Evolutionary conservation across 2,329 filamentous ascomycete genomes (phyloP), one percentile per base, ranked within the genome.

Genomic region (Sarocladium brachiariae): DNA sequence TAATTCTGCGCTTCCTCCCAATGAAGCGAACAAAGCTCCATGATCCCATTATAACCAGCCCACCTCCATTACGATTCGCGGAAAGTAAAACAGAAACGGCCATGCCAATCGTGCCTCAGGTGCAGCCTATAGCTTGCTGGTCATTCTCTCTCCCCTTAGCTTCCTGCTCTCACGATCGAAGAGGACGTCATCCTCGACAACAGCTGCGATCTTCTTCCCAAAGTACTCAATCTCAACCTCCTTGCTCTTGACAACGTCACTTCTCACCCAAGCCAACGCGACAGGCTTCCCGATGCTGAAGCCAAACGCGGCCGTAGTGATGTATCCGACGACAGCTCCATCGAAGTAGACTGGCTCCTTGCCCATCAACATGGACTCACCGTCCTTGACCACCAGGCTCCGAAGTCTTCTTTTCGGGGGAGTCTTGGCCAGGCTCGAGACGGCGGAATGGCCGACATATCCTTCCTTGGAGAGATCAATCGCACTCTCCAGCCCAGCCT

Each of bases 191-290:
- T 65, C 54, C 0, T 67, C 64, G 1, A 84, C 74, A 2, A 77
- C 82, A 0, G 80, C 81, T 47, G 57, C 56, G 49, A 83, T 73
- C 10, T 69, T 67, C 52, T 63, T 65, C 4, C 79, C 78, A 61
- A 84, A 84, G 58, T 84, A 84, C 56, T 82, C 78, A 51, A 84
- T 70, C 58, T 83, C 78, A 0, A 84, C 77, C 0, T 56, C 51
- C 2, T 73, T 68, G 0, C 78, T 78, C 38, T 77, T 72, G 0
- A 50, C 52, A 2, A 81, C 58, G 2, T 61, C 67, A 25, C 30
- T 33, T 0, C 79, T 78, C 11, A 84, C 62, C 65, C 78, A 81
- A 0, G 78, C 74, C 59, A 78, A 83, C 0, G 78, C 80, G 11
- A 83, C 68, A 0, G 81, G 80, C 61, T 76, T 81, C 23, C 77